phyloP scores from a whole-genome alignment of 2,329 filamentous ascomycete species.

The Fusarium sp. region DNA sequence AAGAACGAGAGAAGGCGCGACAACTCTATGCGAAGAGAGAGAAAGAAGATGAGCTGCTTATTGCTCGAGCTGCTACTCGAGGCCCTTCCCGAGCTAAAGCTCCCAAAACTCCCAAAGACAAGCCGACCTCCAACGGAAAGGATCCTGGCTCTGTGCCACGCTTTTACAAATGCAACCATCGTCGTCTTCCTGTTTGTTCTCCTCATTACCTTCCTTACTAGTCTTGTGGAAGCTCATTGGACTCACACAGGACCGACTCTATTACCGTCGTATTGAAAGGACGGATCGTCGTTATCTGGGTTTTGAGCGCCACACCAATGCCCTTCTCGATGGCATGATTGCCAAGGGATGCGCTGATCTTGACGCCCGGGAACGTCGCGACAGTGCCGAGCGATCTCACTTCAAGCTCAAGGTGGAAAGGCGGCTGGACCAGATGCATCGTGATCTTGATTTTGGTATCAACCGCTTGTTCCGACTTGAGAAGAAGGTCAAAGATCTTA shows the following conservation, averaged over 20 bases:
- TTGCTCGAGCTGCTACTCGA: background rate
- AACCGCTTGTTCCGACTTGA: too few relatives aligned
- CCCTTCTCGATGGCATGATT: conserved; percentile 10
- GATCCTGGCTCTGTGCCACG: too few relatives aligned
- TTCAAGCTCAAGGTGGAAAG: background rate
- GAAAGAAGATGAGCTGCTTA: background rate
- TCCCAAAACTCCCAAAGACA: background rate
- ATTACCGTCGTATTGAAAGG: background rate
- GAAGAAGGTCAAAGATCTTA: too few relatives aligned
- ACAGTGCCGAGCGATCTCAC: background rate
- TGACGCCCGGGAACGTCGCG: background rate
- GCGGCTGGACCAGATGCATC: too few relatives aligned
- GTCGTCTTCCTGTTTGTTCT: conserved; percentile 14
- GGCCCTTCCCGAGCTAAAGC: background rate
- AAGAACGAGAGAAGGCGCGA: background rate
- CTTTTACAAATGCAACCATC: background rate
- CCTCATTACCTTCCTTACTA: background rate
- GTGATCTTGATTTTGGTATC: background rate
- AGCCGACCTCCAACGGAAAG: background rate
- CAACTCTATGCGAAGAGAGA: background rate
- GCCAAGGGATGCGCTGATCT: background rate
- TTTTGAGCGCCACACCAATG: background rate
- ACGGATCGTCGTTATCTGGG: conserved; percentile 2
- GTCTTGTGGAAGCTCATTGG: background rate
- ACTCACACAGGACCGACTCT: conserved; percentile 17